Evolutionary conservation across 2,329 filamentous ascomycete species (phyloP), one percentile per base, ranked within the genome.

Genomic region (Verticillium nonalfalfae): DNA sequence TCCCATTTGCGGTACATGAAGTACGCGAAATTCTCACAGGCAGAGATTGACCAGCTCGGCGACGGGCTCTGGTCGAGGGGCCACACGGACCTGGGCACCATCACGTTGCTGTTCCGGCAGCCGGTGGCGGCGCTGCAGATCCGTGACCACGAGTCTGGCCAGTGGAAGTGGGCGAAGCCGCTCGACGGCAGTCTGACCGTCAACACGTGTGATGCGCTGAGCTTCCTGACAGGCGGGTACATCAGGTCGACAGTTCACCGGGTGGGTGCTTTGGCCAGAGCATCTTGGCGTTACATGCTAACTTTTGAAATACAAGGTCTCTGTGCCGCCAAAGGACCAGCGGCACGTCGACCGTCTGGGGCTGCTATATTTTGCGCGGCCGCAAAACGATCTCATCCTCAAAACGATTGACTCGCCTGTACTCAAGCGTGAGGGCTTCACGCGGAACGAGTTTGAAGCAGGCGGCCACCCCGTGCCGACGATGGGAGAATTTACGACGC

Each of bases 1-100:
- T 82, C 84, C 38, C 84, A 87, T 62, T 75, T 87, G 14, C 79
- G 85, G 4, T 87, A 86, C 69, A 87, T 87, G 83, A 76, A 81
- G 56, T 86, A 86, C 63, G 75, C 76, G 7, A 76, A 78, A 0
- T 79, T 82, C 33, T 76, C 73, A 0, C 67, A 74, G 0, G 76
- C 81, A 13, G 78, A 82, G 31, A 79, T 79, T 62, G 75, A 74
- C 34, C 73, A 72, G 36, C 74, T 75, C 7, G 76, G 76, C 0
- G 70, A 73, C 26, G 69, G 68, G 0, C 72, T 82, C 0, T 80
- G 80, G 63, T 73, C 74, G 0, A 71, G 73, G 0, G 82, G 83
- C 0, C 83, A 86, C 64, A 85, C 83, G 0, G 83, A 86, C 63
- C 70, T 85, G 0, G 83, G 82, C 0, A 80, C 79, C 0, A 73